Evolutionary conservation across 2,329 filamentous ascomycete species (phyloP).

Genomic region (Fusarium sp.): DNA sequence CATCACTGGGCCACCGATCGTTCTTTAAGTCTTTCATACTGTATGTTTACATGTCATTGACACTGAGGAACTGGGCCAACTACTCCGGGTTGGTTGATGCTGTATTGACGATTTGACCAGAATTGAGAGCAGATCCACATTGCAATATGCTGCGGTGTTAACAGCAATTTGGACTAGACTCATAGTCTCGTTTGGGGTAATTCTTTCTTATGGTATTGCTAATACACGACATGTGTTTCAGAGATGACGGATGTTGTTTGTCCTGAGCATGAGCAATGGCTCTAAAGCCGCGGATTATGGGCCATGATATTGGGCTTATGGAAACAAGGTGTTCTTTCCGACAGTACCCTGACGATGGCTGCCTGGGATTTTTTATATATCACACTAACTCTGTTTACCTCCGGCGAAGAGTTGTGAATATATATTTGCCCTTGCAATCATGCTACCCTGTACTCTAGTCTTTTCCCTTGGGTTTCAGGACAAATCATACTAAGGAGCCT

Average conservation of each 20-base stretch:
- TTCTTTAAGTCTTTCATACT: not conserved
- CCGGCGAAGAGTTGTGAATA: too few species aligned
- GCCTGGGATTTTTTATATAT: not conserved
- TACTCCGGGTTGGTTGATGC: not conserved
- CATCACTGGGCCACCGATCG: accelerated
- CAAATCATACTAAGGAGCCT: too few species aligned
- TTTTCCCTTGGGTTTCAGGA: not conserved
- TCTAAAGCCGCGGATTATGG: not conserved
- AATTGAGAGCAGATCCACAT: not conserved
- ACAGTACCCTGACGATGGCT: too few species aligned
- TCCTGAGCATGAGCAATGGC: not conserved
- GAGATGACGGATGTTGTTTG: not conserved
- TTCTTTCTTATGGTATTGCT: not conserved
- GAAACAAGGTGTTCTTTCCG: not conserved
- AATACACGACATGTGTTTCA: not conserved
- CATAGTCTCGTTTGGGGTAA: accelerated
- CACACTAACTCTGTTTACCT: not conserved
- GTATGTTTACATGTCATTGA: too few species aligned
- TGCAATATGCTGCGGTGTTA: not conserved
- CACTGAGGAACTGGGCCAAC: not conserved
- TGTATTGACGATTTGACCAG: not conserved
- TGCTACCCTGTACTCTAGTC: too few species aligned
- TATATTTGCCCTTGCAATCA: not conserved
- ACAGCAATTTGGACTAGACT: not conserved
- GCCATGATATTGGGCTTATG: not conserved